phyloP scores from a whole-genome alignment of 306 rosid species.

The Trifolium repens region DNA sequence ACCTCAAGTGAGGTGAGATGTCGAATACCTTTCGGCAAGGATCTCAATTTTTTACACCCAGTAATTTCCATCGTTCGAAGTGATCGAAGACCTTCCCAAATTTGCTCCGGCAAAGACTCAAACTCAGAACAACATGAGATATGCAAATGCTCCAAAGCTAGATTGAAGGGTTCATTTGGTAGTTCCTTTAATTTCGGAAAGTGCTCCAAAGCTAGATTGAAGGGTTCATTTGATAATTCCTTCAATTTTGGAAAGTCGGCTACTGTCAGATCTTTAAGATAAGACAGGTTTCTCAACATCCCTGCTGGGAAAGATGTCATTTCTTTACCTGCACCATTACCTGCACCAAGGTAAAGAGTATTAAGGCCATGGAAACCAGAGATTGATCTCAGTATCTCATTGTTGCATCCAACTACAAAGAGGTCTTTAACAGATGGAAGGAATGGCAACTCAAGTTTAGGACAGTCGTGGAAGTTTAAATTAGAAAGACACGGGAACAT shows the following conservation, averaged over 20 bases:
- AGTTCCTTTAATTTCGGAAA: too few species aligned
- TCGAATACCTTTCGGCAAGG: not conserved
- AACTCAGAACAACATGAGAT: not conserved
- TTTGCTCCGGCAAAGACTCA: not conserved
- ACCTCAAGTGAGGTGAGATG: not conserved
- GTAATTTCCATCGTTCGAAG: not conserved
- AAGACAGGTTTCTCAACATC: not conserved
- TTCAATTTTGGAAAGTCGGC: not conserved
- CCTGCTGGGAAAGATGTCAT: not conserved
- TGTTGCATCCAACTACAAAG: rapidly evolving
- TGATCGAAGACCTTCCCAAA: not conserved
- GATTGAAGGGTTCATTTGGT: too few species aligned
- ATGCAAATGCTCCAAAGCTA: too few species aligned
- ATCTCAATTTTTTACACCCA: not conserved
- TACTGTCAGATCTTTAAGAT: not conserved
- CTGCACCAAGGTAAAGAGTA: not conserved
- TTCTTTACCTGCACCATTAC: not conserved
- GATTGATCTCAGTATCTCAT: conserved; percentile 1
- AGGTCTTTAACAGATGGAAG: not conserved
- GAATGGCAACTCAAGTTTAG: conserved; percentile 9
- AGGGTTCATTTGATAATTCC: not conserved
- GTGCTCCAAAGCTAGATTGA: not conserved
- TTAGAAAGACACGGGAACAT: not conserved
- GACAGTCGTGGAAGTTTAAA: rapidly evolving
- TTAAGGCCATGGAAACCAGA: not conserved